Conservation (phyloP, 306 rosid genomes). For the Cicer cuneatum region DNA sequence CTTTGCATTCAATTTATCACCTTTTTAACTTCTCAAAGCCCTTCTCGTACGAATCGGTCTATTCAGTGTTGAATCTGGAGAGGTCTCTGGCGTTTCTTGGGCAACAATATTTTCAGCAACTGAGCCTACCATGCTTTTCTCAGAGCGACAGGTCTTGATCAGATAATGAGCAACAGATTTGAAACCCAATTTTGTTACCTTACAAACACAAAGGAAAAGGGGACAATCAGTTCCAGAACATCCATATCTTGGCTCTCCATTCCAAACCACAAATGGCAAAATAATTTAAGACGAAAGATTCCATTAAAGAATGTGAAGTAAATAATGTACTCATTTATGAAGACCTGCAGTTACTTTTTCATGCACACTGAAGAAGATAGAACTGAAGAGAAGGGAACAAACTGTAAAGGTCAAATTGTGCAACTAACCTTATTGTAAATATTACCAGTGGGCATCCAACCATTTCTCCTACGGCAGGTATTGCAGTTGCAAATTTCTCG, state of each 20-base stretch:
- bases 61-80: slow-evolving; percentile 14
- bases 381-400: slow-evolving; percentile 11
- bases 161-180: slow-evolving; percentile 65
- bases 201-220: slow-evolving; percentile 20
- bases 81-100: slow-evolving; percentile 22
- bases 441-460: slow-evolving; percentile 79
- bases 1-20: slow-evolving; percentile 1
- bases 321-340: slow-evolving; percentile 17
- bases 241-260: neutral
- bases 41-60: slow-evolving; percentile 5
- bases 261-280: neutral
- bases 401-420: slow-evolving; percentile 13
- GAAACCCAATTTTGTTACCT: slow-evolving; percentile 54
- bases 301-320: slow-evolving; percentile 17
- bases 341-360: slow-evolving; percentile 10
- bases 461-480: slow-evolving; percentile 68
- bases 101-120: slow-evolving; percentile 34
- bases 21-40: slow-evolving; percentile 7
- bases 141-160: slow-evolving; percentile 42
- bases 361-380: slow-evolving; percentile 17
- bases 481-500: slow-evolving; percentile 80
- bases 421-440: slow-evolving; percentile 66
- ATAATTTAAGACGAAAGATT: neutral
- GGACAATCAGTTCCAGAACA: slow-evolving; percentile 37
- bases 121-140: slow-evolving; percentile 31